Evolutionary conservation across 176 grass and related monocot species (phyloP), one percentile per base, ranked within the genome.

Genomic region (Hyparrhenia diplandra): DNA sequence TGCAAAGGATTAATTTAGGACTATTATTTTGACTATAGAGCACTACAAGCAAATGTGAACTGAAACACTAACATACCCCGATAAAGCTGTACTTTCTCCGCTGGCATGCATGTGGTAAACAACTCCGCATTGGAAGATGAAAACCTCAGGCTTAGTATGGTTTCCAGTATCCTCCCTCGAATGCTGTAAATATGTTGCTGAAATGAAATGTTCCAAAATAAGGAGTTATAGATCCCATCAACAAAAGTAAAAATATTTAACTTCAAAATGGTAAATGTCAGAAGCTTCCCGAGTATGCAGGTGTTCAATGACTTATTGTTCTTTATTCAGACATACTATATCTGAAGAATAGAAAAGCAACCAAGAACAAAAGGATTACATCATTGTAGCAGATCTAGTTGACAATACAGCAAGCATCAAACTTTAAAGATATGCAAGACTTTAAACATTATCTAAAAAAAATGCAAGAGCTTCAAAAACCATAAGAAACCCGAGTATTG

Each of bases 61-160:
- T 54, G 32, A 69, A 69, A 73, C 28, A 82, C 13, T 31, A 49
- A 25, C 85, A 64, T 94, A 97, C 94, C n/a, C n/a, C 77, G 71
- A 82, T 64, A 97, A 88, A 32, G 94, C 67, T 39, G 85, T 94
- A 80, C 80, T 86, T 62, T 39, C 1, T 25, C 37, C 10, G 43
- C 76, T 85, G 72, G 86, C 87, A 68, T 92, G 5, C 89, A 97
- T 87, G 77, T 94, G 90, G 85, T 97, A 97, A 64, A 97, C 94
- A 80, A 97, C 77, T 79, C 94, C 94, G 77, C 87, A 97, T 77
- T 97, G 94, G 81, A 97, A 97, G 60, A 97, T 80, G 60, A 97
- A 92, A 97, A 97, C 59, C 94, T 92, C 39, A 92, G 84, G 84
- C 94, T 97, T 49, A 92, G 58, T 82, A 97, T 73, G 54, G 87